Evolutionary conservation across 1,139 yeast species (phyloP), one percentile per base, ranked within the genome.

Genomic region (Suzukiozyma palmioleophila): DNA sequence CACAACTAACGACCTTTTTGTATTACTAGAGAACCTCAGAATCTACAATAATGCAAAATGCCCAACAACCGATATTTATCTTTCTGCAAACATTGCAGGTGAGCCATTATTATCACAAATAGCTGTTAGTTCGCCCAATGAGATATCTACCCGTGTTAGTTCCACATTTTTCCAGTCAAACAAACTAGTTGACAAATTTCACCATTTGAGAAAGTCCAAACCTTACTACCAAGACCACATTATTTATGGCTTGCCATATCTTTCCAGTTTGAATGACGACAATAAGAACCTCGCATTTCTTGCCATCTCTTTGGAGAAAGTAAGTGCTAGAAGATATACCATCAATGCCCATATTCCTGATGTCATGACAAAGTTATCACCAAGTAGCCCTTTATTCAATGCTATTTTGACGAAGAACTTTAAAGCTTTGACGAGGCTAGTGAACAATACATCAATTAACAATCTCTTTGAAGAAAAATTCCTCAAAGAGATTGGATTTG

Each of bases 331-430:
- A 34, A 56, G 57, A 40, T 58, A 59, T 42, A 37, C 44, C 13
- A 42, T 70, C n/a, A 66, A 67, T 40, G 43, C 74, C n/a, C 79
- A 74, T 45, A 50, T 73, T 12, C 75, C 76, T 2, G 78, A 73
- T 46, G 39, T 70, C 3, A 60, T 62, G 3, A 53, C 73, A 3
- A 54, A 51, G 35, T 32, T 68, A 2, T 27, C 60, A 2, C 75
- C 75, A 0, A 52, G 46, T 26, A 50, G 60, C 22, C 40, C 47
- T 3, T 24, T 56, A 2, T 62, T 65, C 39, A 47, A 52, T 11
- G 28, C 43, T 3, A 40, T 59, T n/a, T 35, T 52, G 6, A 41
- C 48, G 3, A 37, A 43, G 12, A 40, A 46, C 32, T 28, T 34
- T 27, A 31, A 38, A 27, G 39, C 36, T 7, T 25, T 33, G 11